These are phyloP conservation scores for Gastrolobium bilobum DNA, from an alignment of 306 rosid species.

Conservation along the genomic window DNA sequence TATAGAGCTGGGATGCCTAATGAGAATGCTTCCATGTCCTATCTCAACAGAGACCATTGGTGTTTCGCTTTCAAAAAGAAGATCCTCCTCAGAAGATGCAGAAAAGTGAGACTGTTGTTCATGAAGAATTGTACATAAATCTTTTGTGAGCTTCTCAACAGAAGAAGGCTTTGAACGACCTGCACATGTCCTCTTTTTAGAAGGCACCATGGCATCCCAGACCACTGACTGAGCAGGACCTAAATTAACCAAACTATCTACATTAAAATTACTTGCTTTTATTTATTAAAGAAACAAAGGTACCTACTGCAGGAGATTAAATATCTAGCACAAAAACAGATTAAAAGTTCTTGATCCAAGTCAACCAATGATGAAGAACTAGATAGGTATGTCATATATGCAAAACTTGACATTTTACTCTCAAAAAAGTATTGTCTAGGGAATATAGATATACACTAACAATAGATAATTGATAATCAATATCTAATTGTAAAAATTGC, in stretches of 20 bases:
- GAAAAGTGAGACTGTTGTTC: conserved; percentile 94
- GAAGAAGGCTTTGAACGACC: conserved; percentile 84
- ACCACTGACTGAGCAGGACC: conserved; percentile 96
- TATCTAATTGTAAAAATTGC: conserved; percentile 9
- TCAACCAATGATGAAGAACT: conserved; percentile 18
- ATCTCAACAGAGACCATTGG: conserved; percentile 99
- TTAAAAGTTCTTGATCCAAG: conserved; percentile 5
- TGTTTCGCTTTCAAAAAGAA: conserved; percentile 91
- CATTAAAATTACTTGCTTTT: conserved; percentile 48
- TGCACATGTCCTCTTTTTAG: conserved; percentile 86
- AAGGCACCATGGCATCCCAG: conserved; percentile 89
- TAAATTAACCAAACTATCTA: conserved; percentile 55
- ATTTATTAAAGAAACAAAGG: conserved; percentile 45
- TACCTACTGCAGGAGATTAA: conserved; percentile 26
- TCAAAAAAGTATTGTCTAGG: conserved; percentile 13
- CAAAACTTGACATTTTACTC: conserved; percentile 22
- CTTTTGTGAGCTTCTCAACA: conserved; percentile 95
- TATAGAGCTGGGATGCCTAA: conserved; percentile 89
- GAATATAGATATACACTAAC: background rate
- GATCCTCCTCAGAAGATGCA: conserved; percentile 89
- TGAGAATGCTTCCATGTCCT: conserved; percentile 99
- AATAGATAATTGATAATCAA: conserved; percentile 20
- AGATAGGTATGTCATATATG: conserved; percentile 20
- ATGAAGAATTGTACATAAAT: conserved; percentile 82
- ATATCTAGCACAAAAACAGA: conserved; percentile 10